Conservation (phyloP, 371 early-diverging fungal species). For the Saksenaea vasiformis region DNA sequence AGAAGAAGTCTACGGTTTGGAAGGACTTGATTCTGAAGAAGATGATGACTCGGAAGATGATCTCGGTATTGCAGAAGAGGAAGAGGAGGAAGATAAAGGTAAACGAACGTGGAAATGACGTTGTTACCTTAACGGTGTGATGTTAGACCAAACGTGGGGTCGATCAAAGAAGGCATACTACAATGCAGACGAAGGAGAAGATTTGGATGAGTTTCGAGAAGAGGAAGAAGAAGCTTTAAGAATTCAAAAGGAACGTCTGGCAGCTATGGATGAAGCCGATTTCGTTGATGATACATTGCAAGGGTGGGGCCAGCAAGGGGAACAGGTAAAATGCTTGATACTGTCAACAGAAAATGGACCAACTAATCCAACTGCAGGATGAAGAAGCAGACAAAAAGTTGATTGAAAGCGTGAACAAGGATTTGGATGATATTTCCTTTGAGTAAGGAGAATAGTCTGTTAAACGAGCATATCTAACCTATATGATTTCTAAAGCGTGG, state of each 20-base stretch:
- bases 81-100: slow-evolving; percentile 47
- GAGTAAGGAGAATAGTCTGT: slow-evolving; percentile 28
- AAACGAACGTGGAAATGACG: slow-evolving; percentile 8
- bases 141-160: slow-evolving; percentile 67
- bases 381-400: slow-evolving; percentile 37
- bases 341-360: neutral
- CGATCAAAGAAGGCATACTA: slow-evolving; percentile 71
- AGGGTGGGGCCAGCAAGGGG: slow-evolving; percentile 38
- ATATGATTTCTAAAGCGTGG: slow-evolving; percentile 9
- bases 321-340: slow-evolving; percentile 13
- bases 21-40: slow-evolving; percentile 47
- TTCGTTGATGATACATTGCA: slow-evolving; percentile 77
- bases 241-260: slow-evolving; percentile 79
- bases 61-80: slow-evolving; percentile 26
- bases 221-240: slow-evolving; percentile 92
- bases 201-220: slow-evolving; percentile 79
- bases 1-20: slow-evolving; percentile 65
- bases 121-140: neutral
- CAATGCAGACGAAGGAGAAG: slow-evolving; percentile 74
- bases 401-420: slow-evolving; percentile 59
- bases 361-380: slow-evolving; percentile 15
- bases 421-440: slow-evolving; percentile 57
- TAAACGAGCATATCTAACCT: neutral
- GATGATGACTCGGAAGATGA: slow-evolving; percentile 43
- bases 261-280: slow-evolving; percentile 86